phyloP scores from a whole-genome alignment of 441 rosid species.

The Syzygium malaccense region DNA sequence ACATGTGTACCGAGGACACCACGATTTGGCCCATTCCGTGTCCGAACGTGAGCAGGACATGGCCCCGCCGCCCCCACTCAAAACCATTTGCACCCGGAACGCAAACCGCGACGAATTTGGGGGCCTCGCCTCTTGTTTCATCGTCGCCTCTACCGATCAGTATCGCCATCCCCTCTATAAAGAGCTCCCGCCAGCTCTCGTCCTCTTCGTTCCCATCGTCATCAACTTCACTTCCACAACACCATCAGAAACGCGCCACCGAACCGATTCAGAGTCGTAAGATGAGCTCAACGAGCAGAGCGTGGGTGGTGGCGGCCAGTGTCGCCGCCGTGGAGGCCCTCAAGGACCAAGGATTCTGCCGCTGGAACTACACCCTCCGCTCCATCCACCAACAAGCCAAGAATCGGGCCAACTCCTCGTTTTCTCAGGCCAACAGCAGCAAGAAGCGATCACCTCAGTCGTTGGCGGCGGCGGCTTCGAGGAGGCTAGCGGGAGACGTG shows the following conservation, averaged over 20 bases:
- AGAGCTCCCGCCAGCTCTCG: neutral
- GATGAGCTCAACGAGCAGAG: slow-evolving; percentile 26
- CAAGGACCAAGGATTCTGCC: slow-evolving; percentile 38
- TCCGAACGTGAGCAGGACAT: neutral
- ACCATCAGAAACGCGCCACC: neutral
- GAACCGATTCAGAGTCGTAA: neutral
- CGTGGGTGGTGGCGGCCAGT: slow-evolving; percentile 36
- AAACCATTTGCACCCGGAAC: neutral
- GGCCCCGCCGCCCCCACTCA: neutral
- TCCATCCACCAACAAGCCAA: slow-evolving; percentile 22
- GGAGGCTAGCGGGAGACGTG: neutral
- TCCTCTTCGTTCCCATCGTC: neutral
- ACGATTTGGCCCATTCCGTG: neutral
- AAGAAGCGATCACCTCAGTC: neutral
- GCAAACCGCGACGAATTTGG: neutral
- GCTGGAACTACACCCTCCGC: slow-evolving; percentile 30
- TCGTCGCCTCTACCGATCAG: neutral
- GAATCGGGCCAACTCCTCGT: slow-evolving; percentile 11
- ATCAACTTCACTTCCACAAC: neutral
- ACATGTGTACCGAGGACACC: neutral
- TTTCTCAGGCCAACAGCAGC: slow-evolving; percentile 3
- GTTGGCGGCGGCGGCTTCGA: neutral
- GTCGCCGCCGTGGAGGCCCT: slow-evolving; percentile 36
- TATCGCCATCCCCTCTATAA: neutral
- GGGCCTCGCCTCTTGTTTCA: neutral